Percentiles rank a stretch among this genome's conserved stretches.
These are phyloP conservation scores for Xenosphaeropsis pyriputrescens DNA, from an alignment of 2,329 filamentous ascomycete species.

Conservation along the genomic window DNA sequence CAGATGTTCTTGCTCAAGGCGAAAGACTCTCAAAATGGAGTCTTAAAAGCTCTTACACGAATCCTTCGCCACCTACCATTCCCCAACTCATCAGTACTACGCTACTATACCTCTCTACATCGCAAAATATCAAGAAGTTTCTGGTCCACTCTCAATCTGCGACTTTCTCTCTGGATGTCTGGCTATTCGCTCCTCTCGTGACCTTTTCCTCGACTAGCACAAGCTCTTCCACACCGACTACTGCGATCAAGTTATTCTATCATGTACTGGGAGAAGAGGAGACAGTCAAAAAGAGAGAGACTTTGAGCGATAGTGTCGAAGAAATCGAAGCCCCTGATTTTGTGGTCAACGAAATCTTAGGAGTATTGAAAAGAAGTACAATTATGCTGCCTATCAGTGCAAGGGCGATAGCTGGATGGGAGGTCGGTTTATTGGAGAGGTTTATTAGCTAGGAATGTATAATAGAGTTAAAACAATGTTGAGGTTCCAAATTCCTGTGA, in stretches of 20 bases:
- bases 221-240: neutral
- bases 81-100: constrained; percentile 3
- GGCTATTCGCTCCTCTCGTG: no score
- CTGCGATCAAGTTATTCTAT: constrained; percentile 35
- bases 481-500: no score
- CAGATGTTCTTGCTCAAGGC: constrained; percentile 10
- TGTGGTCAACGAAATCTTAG: constrained; percentile 29
- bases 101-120: constrained; percentile 7
- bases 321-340: constrained; percentile 38
- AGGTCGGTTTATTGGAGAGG: constrained; percentile 45
- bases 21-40: constrained; percentile 15
- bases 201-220: neutral
- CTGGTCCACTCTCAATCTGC: no score
- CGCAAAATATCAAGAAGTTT: constrained; percentile 5
- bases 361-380: constrained; percentile 31
- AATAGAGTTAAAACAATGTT: no score
- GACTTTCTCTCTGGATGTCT: no score
- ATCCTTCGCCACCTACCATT: constrained; percentile 1
- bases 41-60: neutral
- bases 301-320: constrained; percentile 18
- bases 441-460: constrained; percentile 11
- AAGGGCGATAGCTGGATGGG: constrained; percentile 49
- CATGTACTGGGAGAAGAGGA: constrained; percentile 22
- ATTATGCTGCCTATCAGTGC: constrained; percentile 37
- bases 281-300: constrained; percentile 26